Evolutionary conservation across 2,329 filamentous ascomycete species (phyloP).

Genomic region (Botrytis fragariae): DNA sequence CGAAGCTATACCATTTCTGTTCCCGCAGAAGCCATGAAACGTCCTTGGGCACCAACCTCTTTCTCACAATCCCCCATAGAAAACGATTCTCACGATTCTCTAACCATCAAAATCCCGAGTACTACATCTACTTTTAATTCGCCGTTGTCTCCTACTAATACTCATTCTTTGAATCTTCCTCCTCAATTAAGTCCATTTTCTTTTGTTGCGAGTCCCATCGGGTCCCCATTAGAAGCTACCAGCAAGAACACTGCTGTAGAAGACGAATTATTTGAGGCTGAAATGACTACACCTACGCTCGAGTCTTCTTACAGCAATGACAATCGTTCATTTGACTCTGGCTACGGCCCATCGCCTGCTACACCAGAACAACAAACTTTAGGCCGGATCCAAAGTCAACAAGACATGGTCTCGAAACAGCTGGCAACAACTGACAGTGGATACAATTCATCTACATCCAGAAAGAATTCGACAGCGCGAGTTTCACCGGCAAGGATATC

Average conservation of each 20-base stretch:
- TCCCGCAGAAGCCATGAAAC: conserved; percentile 22
- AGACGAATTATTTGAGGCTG: conserved; percentile 46
- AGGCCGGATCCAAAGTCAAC: conserved; percentile 15
- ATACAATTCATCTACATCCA: conserved; percentile 59
- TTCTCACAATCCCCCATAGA: not conserved
- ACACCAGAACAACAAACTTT: conserved; percentile 7
- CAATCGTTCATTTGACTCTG: conserved; percentile 33
- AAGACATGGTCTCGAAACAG: conserved; percentile 37
- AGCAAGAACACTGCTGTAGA: conserved; percentile 50
- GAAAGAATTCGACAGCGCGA: conserved; percentile 24
- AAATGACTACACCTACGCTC: conserved; percentile 27
- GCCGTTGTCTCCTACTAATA: conserved; percentile 3
- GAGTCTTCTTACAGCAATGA: conserved; percentile 18
- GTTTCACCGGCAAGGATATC: conserved; percentile 23
- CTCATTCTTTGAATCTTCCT: conserved; percentile 30
- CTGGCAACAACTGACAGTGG: conserved; percentile 60
- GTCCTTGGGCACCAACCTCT: conserved; percentile 25
- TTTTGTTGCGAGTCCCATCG: conserved; percentile 36
- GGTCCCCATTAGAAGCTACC: conserved; percentile 44
- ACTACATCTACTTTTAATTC: not conserved
- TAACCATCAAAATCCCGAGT: conserved; percentile 19
- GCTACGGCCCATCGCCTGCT: conserved; percentile 23
- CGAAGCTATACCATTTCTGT: conserved; percentile 32
- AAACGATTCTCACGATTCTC: conserved; percentile 12
- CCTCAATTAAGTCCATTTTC: conserved; percentile 40